Evolutionary conservation across 2,329 filamentous ascomycete species (phyloP).

Genomic region (Colletotrichum lupini): DNA sequence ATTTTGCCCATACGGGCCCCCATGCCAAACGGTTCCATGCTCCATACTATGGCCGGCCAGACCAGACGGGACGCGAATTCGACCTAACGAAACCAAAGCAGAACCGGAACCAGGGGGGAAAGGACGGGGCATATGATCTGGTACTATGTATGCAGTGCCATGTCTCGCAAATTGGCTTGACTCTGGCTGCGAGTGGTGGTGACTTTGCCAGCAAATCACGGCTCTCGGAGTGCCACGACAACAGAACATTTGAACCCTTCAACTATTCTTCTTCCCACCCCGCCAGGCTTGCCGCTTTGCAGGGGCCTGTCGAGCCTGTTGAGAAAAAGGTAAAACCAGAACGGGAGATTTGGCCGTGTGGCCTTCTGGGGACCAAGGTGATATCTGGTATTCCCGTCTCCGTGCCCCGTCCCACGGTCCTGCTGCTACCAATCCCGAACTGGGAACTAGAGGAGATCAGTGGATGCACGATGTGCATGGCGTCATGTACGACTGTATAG

Average conservation of each 20-base stretch:
- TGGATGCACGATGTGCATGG: slow-evolving; percentile 24
- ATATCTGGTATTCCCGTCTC: background rate
- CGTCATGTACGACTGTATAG: slow-evolving; percentile 29
- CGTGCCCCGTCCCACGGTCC: background rate
- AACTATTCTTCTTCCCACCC: background rate
- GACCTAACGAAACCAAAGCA: background rate
- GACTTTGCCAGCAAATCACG: slow-evolving; percentile 20
- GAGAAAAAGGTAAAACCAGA: background rate
- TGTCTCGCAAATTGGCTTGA: slow-evolving; percentile 23
- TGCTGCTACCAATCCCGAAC: background rate
- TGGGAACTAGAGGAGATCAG: slow-evolving; percentile 12
- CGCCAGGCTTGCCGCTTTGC: background rate
- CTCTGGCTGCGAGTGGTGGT: slow-evolving; percentile 1
- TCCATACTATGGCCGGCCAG: background rate
- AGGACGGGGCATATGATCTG: background rate
- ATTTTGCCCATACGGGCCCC: background rate
- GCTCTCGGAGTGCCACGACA: slow-evolving; percentile 22
- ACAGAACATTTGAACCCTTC: background rate
- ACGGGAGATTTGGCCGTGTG: slow-evolving; percentile 7
- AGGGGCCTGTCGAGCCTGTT: background rate
- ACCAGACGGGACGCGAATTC: background rate
- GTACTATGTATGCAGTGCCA: slow-evolving; percentile 5
- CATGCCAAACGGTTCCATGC: background rate
- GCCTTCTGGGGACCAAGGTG: background rate
- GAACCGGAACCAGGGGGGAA: background rate